Conservation (phyloP, 768 basidiomycete species). For the Rhizopogon vulgaris region DNA sequence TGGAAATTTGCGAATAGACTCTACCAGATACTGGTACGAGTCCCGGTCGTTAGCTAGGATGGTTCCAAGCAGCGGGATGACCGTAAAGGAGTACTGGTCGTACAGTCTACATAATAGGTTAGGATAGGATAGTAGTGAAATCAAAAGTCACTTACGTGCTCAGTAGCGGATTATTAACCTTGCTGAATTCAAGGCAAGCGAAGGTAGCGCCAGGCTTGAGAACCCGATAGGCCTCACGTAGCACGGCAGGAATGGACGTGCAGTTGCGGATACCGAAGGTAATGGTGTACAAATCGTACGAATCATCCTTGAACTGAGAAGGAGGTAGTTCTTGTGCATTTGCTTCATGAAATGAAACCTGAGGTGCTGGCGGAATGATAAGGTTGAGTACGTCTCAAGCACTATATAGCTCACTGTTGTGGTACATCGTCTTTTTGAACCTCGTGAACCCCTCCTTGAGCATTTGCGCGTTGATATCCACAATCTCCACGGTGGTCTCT, state of each 20-base stretch:
- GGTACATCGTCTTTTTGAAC: conserved; percentile 97
- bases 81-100: conserved; percentile 91
- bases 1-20: conserved; percentile 94
- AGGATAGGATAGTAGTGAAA: conserved; percentile 1
- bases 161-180: conserved; percentile 82
- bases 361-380: conserved; percentile 56
- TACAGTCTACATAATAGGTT: conserved; percentile 55
- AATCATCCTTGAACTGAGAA: conserved; percentile 67
- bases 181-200: conserved; percentile 94
- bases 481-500: conserved; percentile 82
- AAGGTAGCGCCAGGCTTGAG: conserved; percentile 95
- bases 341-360: conserved; percentile 87
- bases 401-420: conserved; percentile 65
- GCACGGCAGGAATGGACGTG: conserved; percentile 83
- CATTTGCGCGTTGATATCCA: conserved; percentile 96
- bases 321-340: conserved; percentile 80
- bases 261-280: conserved; percentile 98
- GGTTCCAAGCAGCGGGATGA: conserved; percentile 94
- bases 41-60: conserved; percentile 92
- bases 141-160: conserved; percentile 57
- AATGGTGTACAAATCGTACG: conserved; percentile 96
- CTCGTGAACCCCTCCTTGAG: conserved; percentile 83
- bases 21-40: conserved; percentile 96
- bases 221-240: conserved; percentile 87
- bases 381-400: background rate